These are phyloP conservation scores for Arthrocladium fulminans DNA, from an alignment of 2,329 filamentous ascomycete genomes.

Conservation along the genomic window DNA sequence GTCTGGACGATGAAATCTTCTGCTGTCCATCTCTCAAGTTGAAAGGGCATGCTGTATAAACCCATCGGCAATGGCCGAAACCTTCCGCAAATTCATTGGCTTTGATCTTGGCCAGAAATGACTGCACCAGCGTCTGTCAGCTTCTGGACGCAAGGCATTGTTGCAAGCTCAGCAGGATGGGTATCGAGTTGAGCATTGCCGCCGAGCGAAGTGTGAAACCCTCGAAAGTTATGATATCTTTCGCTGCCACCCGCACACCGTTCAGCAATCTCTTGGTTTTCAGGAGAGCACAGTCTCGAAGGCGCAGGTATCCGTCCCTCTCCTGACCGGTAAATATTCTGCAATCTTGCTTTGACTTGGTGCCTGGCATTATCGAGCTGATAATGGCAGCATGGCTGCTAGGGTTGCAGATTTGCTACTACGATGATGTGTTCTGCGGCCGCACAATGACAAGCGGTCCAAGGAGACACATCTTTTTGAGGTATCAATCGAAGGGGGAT, in stretches of 20 bases:
- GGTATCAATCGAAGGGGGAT: slow-evolving; percentile 15
- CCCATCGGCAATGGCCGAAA: slow-evolving; percentile 21
- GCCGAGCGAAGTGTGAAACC: slow-evolving; percentile 16
- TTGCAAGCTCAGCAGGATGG: slow-evolving; percentile 12
- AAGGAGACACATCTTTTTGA: slow-evolving; percentile 10
- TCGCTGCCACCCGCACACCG: slow-evolving; percentile 17
- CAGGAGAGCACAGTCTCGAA: slow-evolving; percentile 12
- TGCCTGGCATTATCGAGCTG: slow-evolving; percentile 10
- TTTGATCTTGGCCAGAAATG: slow-evolving; percentile 18
- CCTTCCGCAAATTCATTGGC: slow-evolving; percentile 20
- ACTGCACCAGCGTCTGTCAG: slow-evolving; percentile 20
- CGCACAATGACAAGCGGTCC: slow-evolving; percentile 16
- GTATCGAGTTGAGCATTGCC: slow-evolving; percentile 15
- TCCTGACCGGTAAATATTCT: not conserved
- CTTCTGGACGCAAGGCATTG: slow-evolving; percentile 15
- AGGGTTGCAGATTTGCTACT: slow-evolving; percentile 11
- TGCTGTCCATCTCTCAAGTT: slow-evolving; percentile 33
- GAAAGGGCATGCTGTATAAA: slow-evolving; percentile 31
- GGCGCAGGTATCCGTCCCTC: slow-evolving; percentile 12
- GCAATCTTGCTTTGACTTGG: slow-evolving; percentile 7
- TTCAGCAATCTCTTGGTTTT: slow-evolving; percentile 11
- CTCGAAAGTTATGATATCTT: slow-evolving; percentile 18
- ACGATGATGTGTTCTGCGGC: slow-evolving; percentile 14
- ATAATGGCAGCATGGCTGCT: slow-evolving; percentile 18
- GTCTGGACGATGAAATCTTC: slow-evolving; percentile 23